Evolutionary conservation across 805 yeast species (phyloP).

Genomic region (Kluyveromyces aestuarii): DNA sequence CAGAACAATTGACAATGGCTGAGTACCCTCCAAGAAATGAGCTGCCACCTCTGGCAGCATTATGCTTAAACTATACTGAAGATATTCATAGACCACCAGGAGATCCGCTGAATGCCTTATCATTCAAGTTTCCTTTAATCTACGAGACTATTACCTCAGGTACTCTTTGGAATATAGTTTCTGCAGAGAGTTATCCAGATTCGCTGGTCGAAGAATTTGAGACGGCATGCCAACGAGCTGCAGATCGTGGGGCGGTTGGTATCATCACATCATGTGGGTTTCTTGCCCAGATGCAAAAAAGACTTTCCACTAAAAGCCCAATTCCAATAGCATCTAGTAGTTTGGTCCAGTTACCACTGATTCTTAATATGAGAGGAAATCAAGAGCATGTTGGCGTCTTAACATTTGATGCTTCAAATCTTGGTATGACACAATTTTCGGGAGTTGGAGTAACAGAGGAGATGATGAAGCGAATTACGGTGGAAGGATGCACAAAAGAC

Average conservation of each 20-base stretch:
- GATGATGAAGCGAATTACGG: slow-evolving; percentile 12
- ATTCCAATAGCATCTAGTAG: slow-evolving; percentile 30
- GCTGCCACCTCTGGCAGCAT: slow-evolving; percentile 23
- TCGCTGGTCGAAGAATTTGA: slow-evolving; percentile 22
- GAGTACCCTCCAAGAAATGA: slow-evolving; percentile 12
- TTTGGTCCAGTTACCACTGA: slow-evolving; percentile 25
- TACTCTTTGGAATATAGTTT: slow-evolving; percentile 22
- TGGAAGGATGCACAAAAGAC: slow-evolving; percentile 15
- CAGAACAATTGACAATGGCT: slow-evolving; percentile 10
- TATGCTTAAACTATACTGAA: slow-evolving; percentile 24
- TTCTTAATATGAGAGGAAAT: slow-evolving; percentile 12
- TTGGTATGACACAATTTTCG: slow-evolving; percentile 23
- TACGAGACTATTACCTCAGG: slow-evolving; percentile 18
- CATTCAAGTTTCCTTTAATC: slow-evolving; percentile 22
- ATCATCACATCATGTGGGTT: slow-evolving; percentile 31
- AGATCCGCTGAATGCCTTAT: slow-evolving; percentile 20
- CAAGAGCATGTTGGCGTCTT: slow-evolving; percentile 22
- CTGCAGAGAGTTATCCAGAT: slow-evolving; percentile 14
- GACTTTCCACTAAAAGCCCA: slow-evolving; percentile 14
- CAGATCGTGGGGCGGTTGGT: slow-evolving; percentile 27
- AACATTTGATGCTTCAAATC: slow-evolving; percentile 23
- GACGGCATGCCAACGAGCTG: slow-evolving; percentile 20
- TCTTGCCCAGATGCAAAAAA: slow-evolving; percentile 25
- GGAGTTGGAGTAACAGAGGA: slow-evolving; percentile 24
- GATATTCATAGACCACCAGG: slow-evolving; percentile 30